These are phyloP conservation scores for Aphanocladium album DNA, from an alignment of 2,329 filamentous ascomycete species.

Conservation along the genomic window DNA sequence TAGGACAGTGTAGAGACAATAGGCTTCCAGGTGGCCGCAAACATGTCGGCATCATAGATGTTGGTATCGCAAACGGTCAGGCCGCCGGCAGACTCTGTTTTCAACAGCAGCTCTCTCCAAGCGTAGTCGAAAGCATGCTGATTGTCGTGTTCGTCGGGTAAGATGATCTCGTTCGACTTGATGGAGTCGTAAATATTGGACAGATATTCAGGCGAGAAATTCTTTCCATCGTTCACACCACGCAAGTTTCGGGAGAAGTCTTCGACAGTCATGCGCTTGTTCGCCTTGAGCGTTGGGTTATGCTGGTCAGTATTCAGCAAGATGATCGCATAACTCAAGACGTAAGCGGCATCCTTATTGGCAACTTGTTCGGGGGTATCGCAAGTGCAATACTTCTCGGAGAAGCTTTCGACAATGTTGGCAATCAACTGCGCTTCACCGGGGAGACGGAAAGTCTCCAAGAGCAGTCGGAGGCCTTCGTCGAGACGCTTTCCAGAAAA, in stretches of 20 bases:
- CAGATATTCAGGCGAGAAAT: slow-evolving; percentile 81
- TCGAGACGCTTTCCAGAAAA: slow-evolving; percentile 84
- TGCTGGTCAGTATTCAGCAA: slow-evolving; percentile 97
- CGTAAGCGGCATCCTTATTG: slow-evolving; percentile 81
- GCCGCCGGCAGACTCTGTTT: slow-evolving; percentile 70
- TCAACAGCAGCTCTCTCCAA: slow-evolving; percentile 89
- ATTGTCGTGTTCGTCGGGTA: slow-evolving; percentile 96
- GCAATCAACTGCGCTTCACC: slow-evolving; percentile 92
- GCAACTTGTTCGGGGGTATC: slow-evolving; percentile 69
- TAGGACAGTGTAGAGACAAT: slow-evolving; percentile 93
- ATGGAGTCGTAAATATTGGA: slow-evolving; percentile 88
- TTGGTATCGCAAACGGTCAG: slow-evolving; percentile 83
- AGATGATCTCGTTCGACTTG: slow-evolving; percentile 86
- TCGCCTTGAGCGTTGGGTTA: slow-evolving; percentile 77
- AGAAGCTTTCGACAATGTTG: slow-evolving; percentile 81
- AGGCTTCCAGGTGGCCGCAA: slow-evolving; percentile 90
- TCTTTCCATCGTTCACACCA: slow-evolving; percentile 77
- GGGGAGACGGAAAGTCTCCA: slow-evolving; percentile 88
- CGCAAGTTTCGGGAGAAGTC: slow-evolving; percentile 88
- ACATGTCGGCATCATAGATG: slow-evolving; percentile 96
- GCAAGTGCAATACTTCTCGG: slow-evolving; percentile 74
- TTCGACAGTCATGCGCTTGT: slow-evolving; percentile 76
- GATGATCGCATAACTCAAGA: slow-evolving; percentile 93
- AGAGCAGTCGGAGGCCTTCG: slow-evolving; percentile 78
- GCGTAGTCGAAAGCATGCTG: slow-evolving; percentile 95